Evolutionary conservation across 495 filamentous ascomycete species (phyloP), one percentile per base, ranked within the genome.

Genomic region (Penicillium simplicissimum): DNA sequence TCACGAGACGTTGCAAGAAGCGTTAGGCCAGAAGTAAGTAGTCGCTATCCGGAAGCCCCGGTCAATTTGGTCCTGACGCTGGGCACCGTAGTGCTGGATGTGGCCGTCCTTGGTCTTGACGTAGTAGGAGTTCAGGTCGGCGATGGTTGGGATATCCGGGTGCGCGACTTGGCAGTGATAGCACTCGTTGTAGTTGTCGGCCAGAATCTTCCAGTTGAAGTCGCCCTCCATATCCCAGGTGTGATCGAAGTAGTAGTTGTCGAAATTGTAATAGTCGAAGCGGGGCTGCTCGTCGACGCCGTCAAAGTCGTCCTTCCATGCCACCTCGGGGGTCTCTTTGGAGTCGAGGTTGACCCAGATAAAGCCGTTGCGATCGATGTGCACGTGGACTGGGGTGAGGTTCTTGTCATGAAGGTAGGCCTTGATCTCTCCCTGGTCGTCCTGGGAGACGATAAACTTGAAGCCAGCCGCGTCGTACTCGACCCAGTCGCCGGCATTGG

Each of bases 101-200:
- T 74, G 67, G 8, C 64, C 69, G 14, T 61, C 72, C 63, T 74
- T 73, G 45, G 76, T 71, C 59, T 75, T 66, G 40, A 83, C 79
- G 23, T 67, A 65, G 62, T 82, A 81, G 5, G 72, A 67, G 28
- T 69, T 64, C 47, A 82, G 71, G 42, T 82, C 70, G 49, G 76
- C 69, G n/a, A 79, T 68, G 8, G 65, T 73, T 23, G 74, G 67
- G 52, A 82, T 79, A 58, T 76, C 71, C 6, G 79, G 80, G 52
- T 82, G 81, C 0, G 77, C 72, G n/a, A 76, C 79, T 43, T 63
- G 67, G 65, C 80, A 83, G 68, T 82, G 81, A 53, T 82, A 82
- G 64, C 80, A 83, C 61, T 83, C 79, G 61, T 82, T 82, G 69
- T 81, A 83, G 70, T 82, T 82, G 53, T 82, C 79, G 38, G 72